phyloP scores from a whole-genome alignment of 352 stramenopile species.

The Phytophthora cactorum region DNA sequence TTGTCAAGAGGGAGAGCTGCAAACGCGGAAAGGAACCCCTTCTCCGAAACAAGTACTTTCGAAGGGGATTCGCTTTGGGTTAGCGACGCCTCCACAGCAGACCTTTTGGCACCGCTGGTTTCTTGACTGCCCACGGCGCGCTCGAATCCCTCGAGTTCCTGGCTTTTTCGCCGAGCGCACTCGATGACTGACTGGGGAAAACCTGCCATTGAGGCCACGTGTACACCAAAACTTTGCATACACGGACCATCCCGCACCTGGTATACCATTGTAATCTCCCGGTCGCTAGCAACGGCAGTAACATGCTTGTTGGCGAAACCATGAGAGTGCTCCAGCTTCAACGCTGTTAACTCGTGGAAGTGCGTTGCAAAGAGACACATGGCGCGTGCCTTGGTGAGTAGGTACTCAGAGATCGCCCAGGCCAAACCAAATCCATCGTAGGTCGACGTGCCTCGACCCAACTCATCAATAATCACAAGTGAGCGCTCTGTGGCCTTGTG shows the following conservation, averaged over 20 bases:
- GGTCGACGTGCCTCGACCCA: slow-evolving; percentile 98
- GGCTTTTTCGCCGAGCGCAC: slow-evolving; percentile 94
- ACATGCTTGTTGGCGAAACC: slow-evolving; percentile 97
- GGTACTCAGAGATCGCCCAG: slow-evolving; percentile 98
- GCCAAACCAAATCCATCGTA: slow-evolving; percentile 98
- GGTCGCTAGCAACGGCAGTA: slow-evolving; percentile 84
- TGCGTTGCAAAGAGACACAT: slow-evolving; percentile 97
- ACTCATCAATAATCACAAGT: slow-evolving; percentile 99
- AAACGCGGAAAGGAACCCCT: slow-evolving; percentile 58
- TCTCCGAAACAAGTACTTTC: slow-evolving; percentile 50
- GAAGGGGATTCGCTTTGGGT: slow-evolving; percentile 14
- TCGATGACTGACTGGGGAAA: slow-evolving; percentile 94
- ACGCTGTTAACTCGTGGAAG: slow-evolving; percentile 98
- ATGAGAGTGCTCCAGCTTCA: slow-evolving; percentile 76
- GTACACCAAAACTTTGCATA: slow-evolving; percentile 98
- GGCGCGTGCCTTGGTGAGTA: slow-evolving; percentile 91
- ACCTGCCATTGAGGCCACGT: slow-evolving; percentile 97
- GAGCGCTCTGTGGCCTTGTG: slow-evolving; percentile 92
- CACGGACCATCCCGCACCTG: slow-evolving; percentile 95
- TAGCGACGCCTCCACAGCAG: slow-evolving; percentile 18
- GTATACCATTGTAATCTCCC: slow-evolving; percentile 93
- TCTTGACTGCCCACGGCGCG: slow-evolving; percentile 39
- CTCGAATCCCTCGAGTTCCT: slow-evolving; percentile 92
- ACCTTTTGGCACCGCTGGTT: slow-evolving; percentile 21
- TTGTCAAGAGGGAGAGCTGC: slow-evolving; percentile 72